Evolutionary conservation across 2,329 filamentous ascomycete species (phyloP).

Genomic region (Cladosporium cucumerinum): DNA sequence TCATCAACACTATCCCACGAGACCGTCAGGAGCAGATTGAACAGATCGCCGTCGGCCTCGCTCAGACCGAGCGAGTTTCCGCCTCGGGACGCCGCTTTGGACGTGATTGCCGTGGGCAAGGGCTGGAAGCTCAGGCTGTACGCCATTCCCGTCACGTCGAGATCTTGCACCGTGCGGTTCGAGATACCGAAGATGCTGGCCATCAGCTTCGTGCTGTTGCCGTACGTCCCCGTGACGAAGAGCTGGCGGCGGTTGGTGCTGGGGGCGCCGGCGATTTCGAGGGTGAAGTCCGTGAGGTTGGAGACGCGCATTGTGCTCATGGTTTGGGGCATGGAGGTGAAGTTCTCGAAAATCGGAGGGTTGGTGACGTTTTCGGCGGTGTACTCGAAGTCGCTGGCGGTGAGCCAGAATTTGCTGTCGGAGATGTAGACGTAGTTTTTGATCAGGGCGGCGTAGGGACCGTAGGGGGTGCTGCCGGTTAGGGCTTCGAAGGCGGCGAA

Average conservation of each 20-base stretch:
- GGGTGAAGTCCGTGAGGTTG: constrained; percentile 24
- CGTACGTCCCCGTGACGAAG: constrained; percentile 23
- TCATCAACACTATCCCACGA: constrained; percentile 19
- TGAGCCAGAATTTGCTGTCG: constrained; percentile 18
- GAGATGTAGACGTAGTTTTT: constrained; percentile 19
- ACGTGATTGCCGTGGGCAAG: constrained; percentile 20
- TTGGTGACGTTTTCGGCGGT: constrained; percentile 19
- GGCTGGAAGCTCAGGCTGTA: constrained; percentile 24
- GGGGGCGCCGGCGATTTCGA: constrained; percentile 18
- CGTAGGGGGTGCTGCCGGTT: constrained; percentile 19
- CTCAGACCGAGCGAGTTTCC: constrained; percentile 17
- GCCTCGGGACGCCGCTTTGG: constrained; percentile 3
- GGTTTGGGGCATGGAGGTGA: constrained; percentile 22
- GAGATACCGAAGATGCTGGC: constrained; percentile 19
- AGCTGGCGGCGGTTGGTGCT: constrained; percentile 18
- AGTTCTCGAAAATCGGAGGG: constrained; percentile 22
- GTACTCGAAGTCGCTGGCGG: constrained; percentile 24
- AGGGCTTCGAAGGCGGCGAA: constrained; percentile 18
- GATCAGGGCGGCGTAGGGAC: constrained; percentile 25
- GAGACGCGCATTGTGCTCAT: constrained; percentile 23
- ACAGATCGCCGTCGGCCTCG: constrained; percentile 14
- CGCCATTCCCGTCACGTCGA: constrained; percentile 17
- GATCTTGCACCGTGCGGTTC: constrained; percentile 19
- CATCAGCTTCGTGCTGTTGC: constrained; percentile 22
- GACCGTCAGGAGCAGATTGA: constrained; percentile 21